These are phyloP conservation scores for Bimuria novae-zelandiae DNA, from an alignment of 2,329 filamentous ascomycete genomes.

Conservation along the genomic window DNA sequence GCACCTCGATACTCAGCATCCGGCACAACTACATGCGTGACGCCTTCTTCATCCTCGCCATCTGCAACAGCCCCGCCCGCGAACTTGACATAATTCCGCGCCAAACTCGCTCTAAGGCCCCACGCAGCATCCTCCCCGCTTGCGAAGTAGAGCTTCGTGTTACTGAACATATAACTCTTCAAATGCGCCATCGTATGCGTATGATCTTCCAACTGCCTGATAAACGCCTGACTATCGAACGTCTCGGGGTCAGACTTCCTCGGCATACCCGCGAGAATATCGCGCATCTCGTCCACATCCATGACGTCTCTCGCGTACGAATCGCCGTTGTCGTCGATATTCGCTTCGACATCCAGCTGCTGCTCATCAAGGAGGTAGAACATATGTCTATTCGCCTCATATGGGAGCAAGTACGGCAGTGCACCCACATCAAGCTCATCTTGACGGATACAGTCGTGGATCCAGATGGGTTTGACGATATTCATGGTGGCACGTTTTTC, in stretches of 20 bases:
- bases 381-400: conserved; percentile 69
- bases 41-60: neutral
- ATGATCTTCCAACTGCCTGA: conserved; percentile 36
- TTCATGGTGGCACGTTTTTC: conserved; percentile 72
- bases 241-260: conserved; percentile 15
- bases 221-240: conserved; percentile 27
- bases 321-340: conserved; percentile 79
- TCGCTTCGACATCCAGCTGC: conserved; percentile 59
- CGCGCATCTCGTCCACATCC: conserved; percentile 63
- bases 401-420: conserved; percentile 65
- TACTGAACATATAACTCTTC: conserved; percentile 39
- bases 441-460: conserved; percentile 77
- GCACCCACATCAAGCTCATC: conserved; percentile 59
- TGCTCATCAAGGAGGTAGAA: conserved; percentile 68
- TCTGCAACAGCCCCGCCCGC: conserved; percentile 61
- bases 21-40: conserved; percentile 58
- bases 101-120: conserved; percentile 46
- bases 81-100: conserved; percentile 67
- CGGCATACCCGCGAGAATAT: conserved; percentile 46
- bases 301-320: conserved; percentile 76
- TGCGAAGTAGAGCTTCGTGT: conserved; percentile 28
- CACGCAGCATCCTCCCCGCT: conserved; percentile 14
- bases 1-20: conserved; percentile 53
- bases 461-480: conserved; percentile 80
- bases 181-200: conserved; percentile 26